Evolutionary conservation across 2,329 filamentous ascomycete genomes (phyloP), one percentile per base, ranked within the genome.

Genomic region (Grosmannia serpens): DNA sequence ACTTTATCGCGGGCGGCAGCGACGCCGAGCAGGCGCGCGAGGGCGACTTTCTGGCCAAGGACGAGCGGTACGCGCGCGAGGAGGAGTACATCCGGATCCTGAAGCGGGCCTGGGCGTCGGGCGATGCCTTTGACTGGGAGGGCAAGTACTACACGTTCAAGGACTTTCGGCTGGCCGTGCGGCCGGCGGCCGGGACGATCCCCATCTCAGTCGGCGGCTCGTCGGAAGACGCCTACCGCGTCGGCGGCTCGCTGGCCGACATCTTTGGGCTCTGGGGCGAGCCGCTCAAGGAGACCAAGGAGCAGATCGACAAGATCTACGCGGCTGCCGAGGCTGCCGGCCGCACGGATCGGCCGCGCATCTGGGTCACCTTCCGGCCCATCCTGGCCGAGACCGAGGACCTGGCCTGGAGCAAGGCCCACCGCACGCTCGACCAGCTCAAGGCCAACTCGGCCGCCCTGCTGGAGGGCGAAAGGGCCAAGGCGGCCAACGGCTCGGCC

Each of bases 241-340:
- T 83, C 46, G 82, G 82, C 27, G 82, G 82, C 31, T 70, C 75
- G 0, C 72, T 83, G 2, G 81, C 76, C 31, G 82, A 85, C 62
- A 85, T 85, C 64, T 84, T 84, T 61, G 82, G 82, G 0, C 75
- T 85, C 4, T 85, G 82, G 82, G 82, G 82, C 13, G 82, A 85
- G 64, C 82, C 82, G 1, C 70, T 84, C 2, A 83, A 83, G 68
- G 82, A 85, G 65, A 84, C 82, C 0, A 81, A 80, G 68, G 73
- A 84, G 64, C 82, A 85, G 66, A 83, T 85, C 62, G 79, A 82
- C 62, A 75, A 76, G 24, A 79, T 85, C 65, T 83, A 83, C 62
- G 78, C 75, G 3, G 81, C 80, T 64, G 77, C 82, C 0, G 78
- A 73, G n/a, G 78, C 77, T 62, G 81, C 81, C 1, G 81, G 81